Evolutionary conservation across 108 stramenopile genomes (phyloP).

Genomic region (Nitzschia sp.): DNA sequence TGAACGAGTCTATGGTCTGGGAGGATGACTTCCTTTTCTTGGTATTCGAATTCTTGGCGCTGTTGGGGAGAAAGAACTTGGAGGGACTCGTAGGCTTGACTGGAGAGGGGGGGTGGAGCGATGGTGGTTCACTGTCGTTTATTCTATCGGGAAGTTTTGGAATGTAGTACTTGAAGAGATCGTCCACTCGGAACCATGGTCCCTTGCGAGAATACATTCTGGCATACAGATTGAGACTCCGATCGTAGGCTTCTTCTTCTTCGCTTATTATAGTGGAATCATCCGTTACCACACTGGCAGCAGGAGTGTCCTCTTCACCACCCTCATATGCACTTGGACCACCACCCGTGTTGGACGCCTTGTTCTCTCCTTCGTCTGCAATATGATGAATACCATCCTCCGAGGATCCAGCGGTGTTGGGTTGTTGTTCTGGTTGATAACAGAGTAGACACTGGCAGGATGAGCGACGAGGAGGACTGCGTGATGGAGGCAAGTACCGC

Average conservation of each 20-base stretch:
- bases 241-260: conserved; percentile 36
- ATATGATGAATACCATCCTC: not conserved
- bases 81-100: conserved; percentile 13
- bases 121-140: not conserved
- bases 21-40: not conserved
- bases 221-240: conserved; percentile 69
- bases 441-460: not conserved
- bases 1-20: conserved; percentile 10
- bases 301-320: not conserved
- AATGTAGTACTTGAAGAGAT: conserved; percentile 77
- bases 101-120: not conserved
- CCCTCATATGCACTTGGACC: not conserved
- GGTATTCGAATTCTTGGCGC: not conserved
- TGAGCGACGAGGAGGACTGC: not conserved
- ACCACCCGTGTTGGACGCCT: conserved; percentile 1
- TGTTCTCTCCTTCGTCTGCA: not conserved
- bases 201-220: conserved; percentile 81
- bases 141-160: conserved; percentile 23
- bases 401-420: not conserved
- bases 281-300: not conserved
- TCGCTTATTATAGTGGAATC: conserved; percentile 10
- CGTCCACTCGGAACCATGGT: conserved; percentile 74
- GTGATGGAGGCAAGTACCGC: conserved; percentile 24
- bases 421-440: not conserved
- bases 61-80: conserved; percentile 25